These are phyloP conservation scores for Cercophora newfieldiana DNA, from an alignment of 495 filamentous ascomycete genomes.

Conservation along the genomic window DNA sequence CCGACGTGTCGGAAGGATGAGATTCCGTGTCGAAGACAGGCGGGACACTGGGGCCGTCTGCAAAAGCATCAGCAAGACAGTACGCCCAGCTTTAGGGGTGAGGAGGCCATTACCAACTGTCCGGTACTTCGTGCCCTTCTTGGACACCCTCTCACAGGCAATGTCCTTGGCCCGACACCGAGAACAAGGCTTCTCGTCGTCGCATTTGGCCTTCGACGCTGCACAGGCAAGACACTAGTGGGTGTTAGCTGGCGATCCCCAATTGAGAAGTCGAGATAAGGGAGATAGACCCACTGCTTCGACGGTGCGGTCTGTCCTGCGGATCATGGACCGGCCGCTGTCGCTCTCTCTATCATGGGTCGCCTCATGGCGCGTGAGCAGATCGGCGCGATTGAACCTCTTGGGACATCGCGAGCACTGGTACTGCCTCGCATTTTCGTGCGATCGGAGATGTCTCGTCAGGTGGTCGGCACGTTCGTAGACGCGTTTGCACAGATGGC, in stretches of 20 bases:
- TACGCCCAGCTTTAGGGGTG: not conserved
- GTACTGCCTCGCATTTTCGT: constrained; percentile 30
- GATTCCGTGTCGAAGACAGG: not conserved
- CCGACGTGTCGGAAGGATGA: constrained; percentile 1
- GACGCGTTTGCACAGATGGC: constrained; percentile 24
- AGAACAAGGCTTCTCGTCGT: constrained; percentile 31
- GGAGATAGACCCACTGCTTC: constrained; percentile 17
- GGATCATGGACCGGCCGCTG: constrained; percentile 23
- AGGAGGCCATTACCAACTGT: constrained; percentile 1
- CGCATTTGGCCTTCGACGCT: constrained; percentile 28
- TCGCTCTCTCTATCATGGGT: constrained; percentile 27
- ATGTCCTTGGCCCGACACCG: constrained; percentile 23
- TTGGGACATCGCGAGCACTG: constrained; percentile 28
- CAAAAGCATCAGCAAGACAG: not conserved
- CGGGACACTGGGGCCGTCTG: not conserved
- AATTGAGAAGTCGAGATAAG: not conserved
- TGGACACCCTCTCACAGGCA: constrained; percentile 17
- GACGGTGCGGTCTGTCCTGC: constrained; percentile 24
- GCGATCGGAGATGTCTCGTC: constrained; percentile 28
- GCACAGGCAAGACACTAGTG: constrained; percentile 20
- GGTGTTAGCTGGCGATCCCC: not conserved
- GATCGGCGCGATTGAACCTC: constrained; percentile 29
- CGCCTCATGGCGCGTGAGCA: constrained; percentile 29
- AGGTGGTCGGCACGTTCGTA: constrained; percentile 31
- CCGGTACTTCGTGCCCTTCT: constrained; percentile 19